Conservation (phyloP, 2,329 filamentous ascomycete genomes). For the Hortaea sp. region DNA sequence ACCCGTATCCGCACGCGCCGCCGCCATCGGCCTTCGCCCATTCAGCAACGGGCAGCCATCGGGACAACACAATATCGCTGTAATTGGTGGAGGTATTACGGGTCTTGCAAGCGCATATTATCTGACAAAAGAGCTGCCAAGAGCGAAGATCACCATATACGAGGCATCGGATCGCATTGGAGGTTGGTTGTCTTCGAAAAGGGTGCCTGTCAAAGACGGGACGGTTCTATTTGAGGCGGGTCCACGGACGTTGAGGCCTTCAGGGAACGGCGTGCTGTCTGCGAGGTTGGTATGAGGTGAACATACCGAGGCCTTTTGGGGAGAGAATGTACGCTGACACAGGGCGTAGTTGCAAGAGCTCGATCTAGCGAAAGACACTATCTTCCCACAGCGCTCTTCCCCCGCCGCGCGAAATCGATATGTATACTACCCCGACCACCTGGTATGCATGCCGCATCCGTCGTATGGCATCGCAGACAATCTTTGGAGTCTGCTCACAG, state of each 20-base stretch:
- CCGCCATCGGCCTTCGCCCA: background rate
- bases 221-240: slow-evolving; percentile 72
- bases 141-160: slow-evolving; percentile 67
- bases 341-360: slow-evolving; percentile 46
- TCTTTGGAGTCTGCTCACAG: slow-evolving; percentile 24
- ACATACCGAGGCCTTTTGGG: too few species aligned
- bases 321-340: slow-evolving; percentile 1
- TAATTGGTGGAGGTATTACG: slow-evolving; percentile 75
- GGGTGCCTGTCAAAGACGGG: slow-evolving; percentile 50
- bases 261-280: slow-evolving; percentile 52
- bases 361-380: slow-evolving; percentile 45
- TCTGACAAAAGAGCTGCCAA: slow-evolving; percentile 57
- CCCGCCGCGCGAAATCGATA: slow-evolving; percentile 57
- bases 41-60: slow-evolving; percentile 6
- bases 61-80: slow-evolving; percentile 43
- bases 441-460: slow-evolving; percentile 52
- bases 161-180: slow-evolving; percentile 62
- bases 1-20: background rate
- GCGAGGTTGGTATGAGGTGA: slow-evolving; percentile 55
- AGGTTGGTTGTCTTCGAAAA: slow-evolving; percentile 71
- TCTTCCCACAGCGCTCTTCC: slow-evolving; percentile 42
- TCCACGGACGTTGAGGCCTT: slow-evolving; percentile 62
- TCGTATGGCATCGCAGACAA: slow-evolving; percentile 23
- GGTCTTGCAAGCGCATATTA: slow-evolving; percentile 72
- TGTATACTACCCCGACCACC: slow-evolving; percentile 79